phyloP scores from a whole-genome alignment of 306 rosid genomes.

The Erythrophleum fordii region DNA sequence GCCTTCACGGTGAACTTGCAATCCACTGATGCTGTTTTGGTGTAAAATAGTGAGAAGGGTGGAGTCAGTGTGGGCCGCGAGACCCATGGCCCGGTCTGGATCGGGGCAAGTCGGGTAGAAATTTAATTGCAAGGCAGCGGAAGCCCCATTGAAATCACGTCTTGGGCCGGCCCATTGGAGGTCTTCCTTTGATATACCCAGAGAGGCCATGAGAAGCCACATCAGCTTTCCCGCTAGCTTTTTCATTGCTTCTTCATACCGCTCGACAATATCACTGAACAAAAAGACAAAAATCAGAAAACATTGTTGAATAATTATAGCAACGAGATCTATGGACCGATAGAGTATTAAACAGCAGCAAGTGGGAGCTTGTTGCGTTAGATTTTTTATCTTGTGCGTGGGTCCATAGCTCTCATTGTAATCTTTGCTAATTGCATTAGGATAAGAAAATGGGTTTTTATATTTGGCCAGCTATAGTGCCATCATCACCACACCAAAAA shows the following conservation, averaged over 20 bases:
- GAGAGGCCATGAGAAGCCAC: conserved; percentile 70
- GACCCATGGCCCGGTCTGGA: conserved; percentile 95
- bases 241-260: conserved; percentile 65
- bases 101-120: conserved; percentile 90
- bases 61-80: conserved; percentile 87
- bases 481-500: conserved; percentile 33
- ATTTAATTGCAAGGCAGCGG: conserved; percentile 73
- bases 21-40: conserved; percentile 76
- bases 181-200: conserved; percentile 67
- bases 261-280: conserved; percentile 59
- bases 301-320: conserved; percentile 20
- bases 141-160: conserved; percentile 45
- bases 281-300: conserved; percentile 28
- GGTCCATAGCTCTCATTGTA: conserved; percentile 60
- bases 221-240: conserved; percentile 69
- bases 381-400: conserved; percentile 53
- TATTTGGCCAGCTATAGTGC: conserved; percentile 29
- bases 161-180: conserved; percentile 70
- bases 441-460: conserved; percentile 38
- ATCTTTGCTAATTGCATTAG: conserved; percentile 51
- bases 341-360: conserved; percentile 17
- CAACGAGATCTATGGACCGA: conserved; percentile 11
- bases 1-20: conserved; percentile 71
- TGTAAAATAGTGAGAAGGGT: conserved; percentile 73
- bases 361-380: conserved; percentile 33